Base-by-base conservation (phyloP, 495 filamentous ascomycete genomes). In the Polyplosphaeria fusca region DNA sequence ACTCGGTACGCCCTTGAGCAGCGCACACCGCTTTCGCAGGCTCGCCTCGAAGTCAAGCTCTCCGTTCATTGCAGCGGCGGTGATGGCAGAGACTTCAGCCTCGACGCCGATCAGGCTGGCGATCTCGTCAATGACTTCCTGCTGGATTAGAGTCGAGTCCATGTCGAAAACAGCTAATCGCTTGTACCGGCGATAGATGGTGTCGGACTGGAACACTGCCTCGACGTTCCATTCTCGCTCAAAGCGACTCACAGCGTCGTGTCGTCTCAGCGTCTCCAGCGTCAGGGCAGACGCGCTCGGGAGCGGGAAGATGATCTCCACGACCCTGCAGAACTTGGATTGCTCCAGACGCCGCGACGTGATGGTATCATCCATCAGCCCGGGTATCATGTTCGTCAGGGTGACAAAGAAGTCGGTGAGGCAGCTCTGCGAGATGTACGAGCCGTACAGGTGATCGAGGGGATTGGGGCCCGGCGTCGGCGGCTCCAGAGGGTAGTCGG, bases 111-210 rank as follows among this genome's bases (percentile, higher is more conserved):
- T 82, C 26, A 84, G 83, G 28, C 83, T 82, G 19, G 93, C 93
- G 50, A 98, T 85, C 65, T 96, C 84, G 64, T 98, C 93, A 65
- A 98, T 95, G 20, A 95, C 89, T 74, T 98, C 93, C 67, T 98
- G 89, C 53, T 91, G 82, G 62, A 98, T 96, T 52, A 98, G 77
- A 0, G 93, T 98, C 56, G 86, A 90, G 71, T 98, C 93, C 93
- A 98, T 98, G 67, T 98, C 93, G 63, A 98, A 98, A 23, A 95
- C 84, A 1, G 88, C 91, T 4, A 98, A 74, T 2, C 88, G 83
- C 67, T 89, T 87, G 67, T 91, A 79, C 20, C 82, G 78, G 38
- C 86, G 80, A 75, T 84, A 89, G n/a, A 88, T 75, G 26, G 76
- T 80, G 57, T 91, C 86, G 41, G 65, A 62, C 68, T 90, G 85